Evolutionary conservation across 2,329 filamentous ascomycete species (phyloP).

Genomic region (Tricladium varicosporioides): DNA sequence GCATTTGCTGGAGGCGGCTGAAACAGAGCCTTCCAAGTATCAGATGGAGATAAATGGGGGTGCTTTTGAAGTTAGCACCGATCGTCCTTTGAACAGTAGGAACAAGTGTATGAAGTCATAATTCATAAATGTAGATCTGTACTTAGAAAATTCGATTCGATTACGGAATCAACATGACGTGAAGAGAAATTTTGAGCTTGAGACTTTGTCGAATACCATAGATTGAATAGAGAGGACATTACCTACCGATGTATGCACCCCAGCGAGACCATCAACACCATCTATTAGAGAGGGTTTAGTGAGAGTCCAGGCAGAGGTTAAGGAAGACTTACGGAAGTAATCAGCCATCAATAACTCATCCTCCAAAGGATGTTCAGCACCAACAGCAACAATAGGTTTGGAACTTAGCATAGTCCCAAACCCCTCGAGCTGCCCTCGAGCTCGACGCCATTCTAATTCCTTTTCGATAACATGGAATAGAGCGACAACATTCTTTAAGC

Average conservation of each 20-base stretch:
- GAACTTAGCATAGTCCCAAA: slow-evolving; percentile 70
- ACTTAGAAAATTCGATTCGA: too few species aligned
- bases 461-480: slow-evolving; percentile 91
- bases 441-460: slow-evolving; percentile 79
- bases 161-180: background rate
- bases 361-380: slow-evolving; percentile 80
- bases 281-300: slow-evolving; percentile 46
- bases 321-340: slow-evolving; percentile 71
- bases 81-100: background rate
- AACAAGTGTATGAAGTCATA: background rate
- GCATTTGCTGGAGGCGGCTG: slow-evolving; percentile 41
- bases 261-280: slow-evolving; percentile 73
- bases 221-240: background rate
- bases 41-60: slow-evolving; percentile 70
- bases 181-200: background rate
- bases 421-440: slow-evolving; percentile 63
- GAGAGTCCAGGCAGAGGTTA: background rate
- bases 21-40: slow-evolving; percentile 73
- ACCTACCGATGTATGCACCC: slow-evolving; percentile 61
- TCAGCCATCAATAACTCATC: slow-evolving; percentile 78
- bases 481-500: slow-evolving; percentile 82
- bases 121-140: too few species aligned
- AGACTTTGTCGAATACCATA: background rate
- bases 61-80: slow-evolving; percentile 45
- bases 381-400: slow-evolving; percentile 84